Evolutionary conservation across 805 yeast species (phyloP).

Genomic region (Grigorovia jiainica): DNA sequence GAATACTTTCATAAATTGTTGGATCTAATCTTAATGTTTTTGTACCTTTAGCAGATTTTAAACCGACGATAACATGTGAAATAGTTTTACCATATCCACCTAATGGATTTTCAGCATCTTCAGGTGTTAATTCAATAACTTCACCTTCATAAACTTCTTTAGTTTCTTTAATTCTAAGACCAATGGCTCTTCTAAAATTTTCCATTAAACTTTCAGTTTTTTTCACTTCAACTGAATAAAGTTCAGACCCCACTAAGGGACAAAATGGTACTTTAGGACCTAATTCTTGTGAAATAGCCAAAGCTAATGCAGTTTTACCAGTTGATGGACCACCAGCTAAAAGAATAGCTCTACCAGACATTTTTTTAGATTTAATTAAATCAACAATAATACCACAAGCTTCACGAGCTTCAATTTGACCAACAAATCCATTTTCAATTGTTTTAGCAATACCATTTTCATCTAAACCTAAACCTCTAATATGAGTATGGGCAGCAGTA

Average conservation of each 20-base stretch:
- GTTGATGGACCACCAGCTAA: constrained; percentile 98
- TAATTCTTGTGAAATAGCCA: constrained; percentile 90
- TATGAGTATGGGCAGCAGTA: constrained; percentile 95
- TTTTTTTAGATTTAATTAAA: constrained; percentile 79
- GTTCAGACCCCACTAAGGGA: constrained; percentile 91
- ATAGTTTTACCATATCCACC: constrained; percentile 98
- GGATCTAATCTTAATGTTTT: constrained; percentile 86
- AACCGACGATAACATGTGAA: constrained; percentile 85
- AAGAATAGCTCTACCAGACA: constrained; percentile 92
- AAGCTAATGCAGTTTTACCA: constrained; percentile 94
- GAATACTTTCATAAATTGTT: constrained; percentile 84
- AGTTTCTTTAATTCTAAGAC: constrained; percentile 90
- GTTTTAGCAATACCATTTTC: constrained; percentile 78
- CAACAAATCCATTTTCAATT: constrained; percentile 79
- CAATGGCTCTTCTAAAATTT: constrained; percentile 92
- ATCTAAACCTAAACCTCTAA: constrained; percentile 88
- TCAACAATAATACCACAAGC: constrained; percentile 95
- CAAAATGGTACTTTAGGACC: constrained; percentile 98
- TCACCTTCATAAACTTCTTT: constrained; percentile 98
- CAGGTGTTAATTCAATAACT: constrained; percentile 90
- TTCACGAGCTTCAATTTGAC: constrained; percentile 64
- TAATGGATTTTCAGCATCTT: constrained; percentile 91
- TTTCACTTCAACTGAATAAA: constrained; percentile 92
- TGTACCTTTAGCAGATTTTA: constrained; percentile 86
- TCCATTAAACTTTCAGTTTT: constrained; percentile 96